Evolutionary conservation across 2,329 filamentous ascomycete genomes (phyloP).

Genomic region (Sclerotinia trifoliorum): DNA sequence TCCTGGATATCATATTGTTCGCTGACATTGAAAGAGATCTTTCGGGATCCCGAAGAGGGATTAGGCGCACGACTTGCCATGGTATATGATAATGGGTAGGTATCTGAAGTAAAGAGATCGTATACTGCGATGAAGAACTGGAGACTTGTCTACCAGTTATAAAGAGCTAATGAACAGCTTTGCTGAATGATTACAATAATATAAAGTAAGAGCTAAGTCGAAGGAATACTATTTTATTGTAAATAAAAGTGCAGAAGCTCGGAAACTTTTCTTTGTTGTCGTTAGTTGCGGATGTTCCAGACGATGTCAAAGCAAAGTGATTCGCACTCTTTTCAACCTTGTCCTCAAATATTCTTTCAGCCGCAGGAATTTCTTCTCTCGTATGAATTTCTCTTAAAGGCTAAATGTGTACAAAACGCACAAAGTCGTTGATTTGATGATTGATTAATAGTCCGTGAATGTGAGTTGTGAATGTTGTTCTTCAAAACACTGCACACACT

Average conservation of each 20-base stretch:
- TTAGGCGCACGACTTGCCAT: conserved; percentile 51
- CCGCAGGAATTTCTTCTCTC: background rate
- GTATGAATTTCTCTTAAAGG: background rate
- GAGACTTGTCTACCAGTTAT: conserved; percentile 13
- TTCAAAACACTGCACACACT: background rate
- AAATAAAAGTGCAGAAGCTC: conserved; percentile 11
- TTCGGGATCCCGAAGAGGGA: conserved; percentile 63
- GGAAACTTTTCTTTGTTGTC: conserved; percentile 22
- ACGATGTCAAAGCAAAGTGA: conserved; percentile 21
- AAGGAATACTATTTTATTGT: background rate
- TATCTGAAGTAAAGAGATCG: conserved; percentile 6
- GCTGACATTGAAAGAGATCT: conserved; percentile 99
- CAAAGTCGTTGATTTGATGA: background rate
- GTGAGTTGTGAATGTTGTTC: conserved; percentile 7
- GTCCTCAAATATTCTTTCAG: conserved; percentile 12
- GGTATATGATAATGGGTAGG: conserved; percentile 11
- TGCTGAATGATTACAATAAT: conserved; percentile 6
- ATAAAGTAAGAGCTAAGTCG: background rate
- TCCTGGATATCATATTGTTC: conserved; percentile 99
- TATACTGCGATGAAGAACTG: conserved; percentile 7
- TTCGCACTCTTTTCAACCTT: conserved; percentile 9
- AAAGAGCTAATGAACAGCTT: conserved; percentile 1
- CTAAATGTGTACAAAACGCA: background rate
- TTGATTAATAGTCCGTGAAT: background rate
- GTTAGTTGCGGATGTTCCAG: conserved; percentile 10